Percentiles rank a stretch among this genome's conserved stretches.
phyloP scores from a whole-genome alignment of 164 flowering plant species.

The Vitis rupestris region DNA sequence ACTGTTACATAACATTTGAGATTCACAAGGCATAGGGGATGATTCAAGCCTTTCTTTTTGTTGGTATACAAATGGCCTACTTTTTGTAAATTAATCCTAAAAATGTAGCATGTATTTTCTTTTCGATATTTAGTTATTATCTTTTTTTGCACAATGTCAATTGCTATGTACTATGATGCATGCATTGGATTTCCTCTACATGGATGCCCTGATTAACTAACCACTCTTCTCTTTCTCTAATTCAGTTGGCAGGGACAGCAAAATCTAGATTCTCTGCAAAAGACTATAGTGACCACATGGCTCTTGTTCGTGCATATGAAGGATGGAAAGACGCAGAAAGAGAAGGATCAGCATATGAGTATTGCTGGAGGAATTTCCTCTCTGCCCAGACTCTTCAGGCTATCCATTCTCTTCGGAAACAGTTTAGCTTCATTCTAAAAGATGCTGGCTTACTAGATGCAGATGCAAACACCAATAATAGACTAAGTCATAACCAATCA shows the following conservation, averaged over 20 bases:
- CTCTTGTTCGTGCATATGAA: constrained; percentile 98
- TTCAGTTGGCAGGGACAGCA: constrained; percentile 90
- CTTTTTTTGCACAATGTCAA: too few species aligned
- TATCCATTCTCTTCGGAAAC: constrained; percentile 93
- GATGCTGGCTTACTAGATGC: constrained; percentile 76
- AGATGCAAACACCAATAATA: constrained; percentile 58
- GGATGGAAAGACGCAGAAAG: constrained; percentile 99
- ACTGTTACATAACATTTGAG: too few species aligned
- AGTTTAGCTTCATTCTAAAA: constrained; percentile 76
- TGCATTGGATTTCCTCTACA: background rate
- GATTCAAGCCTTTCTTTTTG: too few species aligned
- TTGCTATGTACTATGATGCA: background rate
- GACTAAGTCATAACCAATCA: constrained; percentile 87
- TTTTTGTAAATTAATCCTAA: too few species aligned
- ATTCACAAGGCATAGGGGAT: too few species aligned
- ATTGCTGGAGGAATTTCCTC: constrained; percentile 97
- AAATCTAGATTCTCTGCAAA: constrained; percentile 96
- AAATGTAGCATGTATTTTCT: too few species aligned
- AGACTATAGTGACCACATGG: constrained; percentile 99
- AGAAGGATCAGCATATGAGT: constrained; percentile 94
- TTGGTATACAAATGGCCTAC: too few species aligned
- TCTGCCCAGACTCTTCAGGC: constrained; percentile 97
- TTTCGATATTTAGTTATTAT: too few species aligned
- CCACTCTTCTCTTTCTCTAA: constrained; percentile 17
- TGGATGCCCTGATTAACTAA: background rate